phyloP scores from a whole-genome alignment of 179 eudicot genomes.

The Beta corolliflora region DNA sequence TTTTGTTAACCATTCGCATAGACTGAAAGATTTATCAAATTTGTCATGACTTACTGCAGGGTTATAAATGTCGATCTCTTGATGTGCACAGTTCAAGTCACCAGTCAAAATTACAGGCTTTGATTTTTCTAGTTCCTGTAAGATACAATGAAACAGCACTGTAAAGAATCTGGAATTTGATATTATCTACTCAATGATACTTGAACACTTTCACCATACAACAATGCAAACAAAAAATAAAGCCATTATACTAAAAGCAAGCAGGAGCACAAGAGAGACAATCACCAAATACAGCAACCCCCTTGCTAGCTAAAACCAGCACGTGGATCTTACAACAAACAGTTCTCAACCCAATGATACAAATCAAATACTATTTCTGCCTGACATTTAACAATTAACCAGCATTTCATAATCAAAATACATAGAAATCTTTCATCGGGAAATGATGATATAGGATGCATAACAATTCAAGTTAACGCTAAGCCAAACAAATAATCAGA shows the following conservation, averaged over 20 bases:
- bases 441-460: not conserved
- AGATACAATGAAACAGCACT: slow-evolving; percentile 16
- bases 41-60: slow-evolving; percentile 71
- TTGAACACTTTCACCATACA: not conserved
- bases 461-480: not conserved
- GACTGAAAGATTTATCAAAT: not conserved
- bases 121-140: slow-evolving; percentile 89
- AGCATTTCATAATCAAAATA: not conserved
- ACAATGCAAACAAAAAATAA: not conserved
- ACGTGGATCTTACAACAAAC: not conserved
- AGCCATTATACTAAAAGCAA: not conserved
- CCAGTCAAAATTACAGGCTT: slow-evolving; percentile 97
- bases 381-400: not conserved
- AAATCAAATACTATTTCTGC: not conserved
- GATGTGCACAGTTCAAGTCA: slow-evolving; percentile 91
- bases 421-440: not conserved
- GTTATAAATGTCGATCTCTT: slow-evolving; percentile 91
- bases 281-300: not conserved
- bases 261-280: not conserved
- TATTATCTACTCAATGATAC: not conserved
- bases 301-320: not conserved
- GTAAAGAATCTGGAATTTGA: slow-evolving; percentile 2
- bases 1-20: not conserved
- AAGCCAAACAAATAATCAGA: not conserved
- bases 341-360: not conserved